Base-by-base conservation (phyloP, 148 eudicot species). In the Rhododendron ferrugineum region DNA sequence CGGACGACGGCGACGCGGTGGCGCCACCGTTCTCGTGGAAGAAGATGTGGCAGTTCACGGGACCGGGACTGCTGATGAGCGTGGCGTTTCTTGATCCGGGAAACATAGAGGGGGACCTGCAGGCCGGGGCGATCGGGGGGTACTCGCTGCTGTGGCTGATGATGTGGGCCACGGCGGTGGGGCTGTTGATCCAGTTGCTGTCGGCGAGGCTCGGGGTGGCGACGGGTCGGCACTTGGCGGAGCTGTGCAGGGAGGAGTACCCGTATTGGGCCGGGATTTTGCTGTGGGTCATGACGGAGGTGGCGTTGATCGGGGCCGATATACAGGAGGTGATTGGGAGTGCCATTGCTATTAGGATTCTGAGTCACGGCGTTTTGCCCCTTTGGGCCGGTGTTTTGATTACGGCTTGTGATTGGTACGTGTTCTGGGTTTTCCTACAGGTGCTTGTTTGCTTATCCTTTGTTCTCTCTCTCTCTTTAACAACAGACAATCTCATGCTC, bases 251-350 rank as follows among this genome's bases (percentile, higher is more conserved):
- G 75, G 92, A 87, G 50, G 93, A 90, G 89, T 90, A 91, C 30
- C 92, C 93, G 10, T 54, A 86, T 52, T 91, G 93, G 93, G 91
- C 93, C 0, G 81, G 90, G 82, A 34, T 90, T 66, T n/a, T 89
- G 60, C 37, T 91, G 86, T 91, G 93, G 93, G 13, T 90, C 44
- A 91, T 90, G 93, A 87, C 93, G 11, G 93, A 91, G 88, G 34
- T 91, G 83, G 93, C 93, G 1, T 74, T 91, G 85, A 87, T 91
- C 28, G 93, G 89, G 34, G 93, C 93, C 0, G 93, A 91, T 88
- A 91, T 90, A 82, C 93, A 91, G 42, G 93, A 91, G 81, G 93
- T 91, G 46, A 91, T 91, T 49, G 93, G 93, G 1, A 90, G 92
- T 77, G 92, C 93, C 0, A 91, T 91, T 82, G 93, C 92, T 15